These are phyloP conservation scores for Ganoderma sinense DNA, from an alignment of 1,284 basidiomycete species.

Conservation along the genomic window DNA sequence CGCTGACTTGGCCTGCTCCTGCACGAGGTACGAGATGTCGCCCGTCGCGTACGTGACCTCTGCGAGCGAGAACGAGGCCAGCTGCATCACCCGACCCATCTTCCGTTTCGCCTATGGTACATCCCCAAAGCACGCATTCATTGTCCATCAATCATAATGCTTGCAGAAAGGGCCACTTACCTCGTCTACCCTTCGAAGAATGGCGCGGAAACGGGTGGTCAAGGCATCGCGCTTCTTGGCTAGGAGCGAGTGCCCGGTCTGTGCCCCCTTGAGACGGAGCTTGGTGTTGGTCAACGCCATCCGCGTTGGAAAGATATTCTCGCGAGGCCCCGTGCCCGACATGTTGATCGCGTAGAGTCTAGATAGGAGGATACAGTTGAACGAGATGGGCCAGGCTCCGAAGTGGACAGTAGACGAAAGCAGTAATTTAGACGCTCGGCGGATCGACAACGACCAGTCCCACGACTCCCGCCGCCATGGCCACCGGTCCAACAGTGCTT, in stretches of 20 bases:
- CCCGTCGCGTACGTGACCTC: constrained; percentile 98
- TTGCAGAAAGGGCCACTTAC: constrained; percentile 50
- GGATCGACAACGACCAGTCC: neutral
- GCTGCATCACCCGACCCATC: constrained; percentile 99
- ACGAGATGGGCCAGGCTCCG: neutral
- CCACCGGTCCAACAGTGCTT: neutral
- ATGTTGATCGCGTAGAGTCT: constrained; percentile 48
- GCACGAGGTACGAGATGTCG: constrained; percentile 95
- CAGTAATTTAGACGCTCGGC: constrained; percentile 14
- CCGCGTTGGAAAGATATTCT: constrained; percentile 93
- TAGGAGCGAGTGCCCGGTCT: constrained; percentile 96
- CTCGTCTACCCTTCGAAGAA: constrained; percentile 94
- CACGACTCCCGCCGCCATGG: too few relatives aligned
- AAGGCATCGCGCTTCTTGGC: constrained; percentile 98
- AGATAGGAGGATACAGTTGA: neutral
- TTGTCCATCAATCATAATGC: too few relatives aligned
- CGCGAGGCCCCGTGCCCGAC: constrained; percentile 90
- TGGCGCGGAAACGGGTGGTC: constrained; percentile 91
- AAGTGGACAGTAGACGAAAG: constrained; percentile 13
- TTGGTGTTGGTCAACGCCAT: constrained; percentile 97
- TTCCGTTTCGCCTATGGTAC: constrained; percentile 89
- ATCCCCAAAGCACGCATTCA: neutral
- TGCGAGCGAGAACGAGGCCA: constrained; percentile 97
- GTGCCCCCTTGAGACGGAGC: constrained; percentile 92
- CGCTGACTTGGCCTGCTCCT: constrained; percentile 91